These are phyloP conservation scores for Botryotinia calthae DNA, from an alignment of 2,329 filamentous ascomycete species.

Conservation along the genomic window DNA sequence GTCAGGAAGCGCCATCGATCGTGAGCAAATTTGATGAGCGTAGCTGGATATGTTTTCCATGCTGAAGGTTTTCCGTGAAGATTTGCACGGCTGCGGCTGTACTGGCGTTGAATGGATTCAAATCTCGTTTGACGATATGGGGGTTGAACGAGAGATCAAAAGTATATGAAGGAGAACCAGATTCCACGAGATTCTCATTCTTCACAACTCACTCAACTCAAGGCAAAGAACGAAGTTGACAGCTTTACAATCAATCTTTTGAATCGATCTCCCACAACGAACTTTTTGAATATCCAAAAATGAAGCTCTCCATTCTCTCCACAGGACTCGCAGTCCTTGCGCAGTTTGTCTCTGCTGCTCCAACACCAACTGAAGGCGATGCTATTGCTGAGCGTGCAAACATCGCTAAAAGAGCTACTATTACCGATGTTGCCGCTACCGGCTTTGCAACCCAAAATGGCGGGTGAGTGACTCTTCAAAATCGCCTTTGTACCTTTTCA, in stretches of 20 bases:
- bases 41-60: neutral
- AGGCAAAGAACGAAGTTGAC: neutral
- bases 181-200: neutral
- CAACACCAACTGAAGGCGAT: slow-evolving; percentile 48
- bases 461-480: neutral
- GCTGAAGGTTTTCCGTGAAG: neutral
- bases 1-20: neutral
- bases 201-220: neutral
- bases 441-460: slow-evolving; percentile 49
- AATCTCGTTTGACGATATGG: neutral
- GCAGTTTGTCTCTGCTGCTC: slow-evolving; percentile 42
- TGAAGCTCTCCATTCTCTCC: slow-evolving; percentile 50
- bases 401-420: slow-evolving; percentile 46
- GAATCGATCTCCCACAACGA: neutral
- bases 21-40: neutral
- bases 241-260: neutral
- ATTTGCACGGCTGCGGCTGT: neutral
- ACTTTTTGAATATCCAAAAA: slow-evolving; percentile 30
- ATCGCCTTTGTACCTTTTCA: neutral
- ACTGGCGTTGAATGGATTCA: neutral
- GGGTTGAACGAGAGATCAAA: neutral
- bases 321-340: slow-evolving; percentile 46
- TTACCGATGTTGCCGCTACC: slow-evolving; percentile 35
- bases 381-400: slow-evolving; percentile 21
- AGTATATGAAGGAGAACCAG: neutral